A percentile compares a stretch with the other conserved stretches of the same genome.
phyloP scores from a whole-genome alignment of 2,329 filamentous ascomycete species.

The Arthrinium phaeospermum region DNA sequence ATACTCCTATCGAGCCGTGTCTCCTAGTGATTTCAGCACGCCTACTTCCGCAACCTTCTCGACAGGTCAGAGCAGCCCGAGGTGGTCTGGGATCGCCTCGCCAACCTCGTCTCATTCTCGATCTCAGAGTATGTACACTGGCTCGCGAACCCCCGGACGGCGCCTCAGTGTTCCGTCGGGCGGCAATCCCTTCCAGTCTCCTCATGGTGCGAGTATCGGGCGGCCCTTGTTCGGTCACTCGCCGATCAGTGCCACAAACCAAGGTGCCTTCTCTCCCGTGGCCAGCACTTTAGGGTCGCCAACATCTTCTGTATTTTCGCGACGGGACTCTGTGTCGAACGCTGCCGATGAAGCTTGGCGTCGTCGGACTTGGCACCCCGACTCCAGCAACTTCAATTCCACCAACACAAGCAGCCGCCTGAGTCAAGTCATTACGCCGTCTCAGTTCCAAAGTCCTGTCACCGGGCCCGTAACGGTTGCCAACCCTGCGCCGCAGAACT shows the following conservation, averaged over 20 bases:
- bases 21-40: slow-evolving; percentile 78
- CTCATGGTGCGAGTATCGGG: slow-evolving; percentile 60
- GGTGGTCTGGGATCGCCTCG: slow-evolving; percentile 75
- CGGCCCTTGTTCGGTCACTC: slow-evolving; percentile 58
- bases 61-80: slow-evolving; percentile 76
- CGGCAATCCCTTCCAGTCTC: slow-evolving; percentile 74
- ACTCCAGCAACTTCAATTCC: slow-evolving; percentile 67
- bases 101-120: slow-evolving; percentile 73
- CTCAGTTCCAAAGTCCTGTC: slow-evolving; percentile 58
- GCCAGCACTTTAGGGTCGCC: slow-evolving; percentile 69
- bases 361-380: slow-evolving; percentile 89
- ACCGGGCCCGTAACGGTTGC: slow-evolving; percentile 56
- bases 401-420: slow-evolving; percentile 72
- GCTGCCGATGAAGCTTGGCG: slow-evolving; percentile 77
- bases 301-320: slow-evolving; percentile 66
- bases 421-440: slow-evolving; percentile 76
- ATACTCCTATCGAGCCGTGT: slow-evolving; percentile 70
- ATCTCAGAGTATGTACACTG: slow-evolving; percentile 73
- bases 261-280: slow-evolving; percentile 60
- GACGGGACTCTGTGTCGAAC: slow-evolving; percentile 68
- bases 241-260: slow-evolving; percentile 60
- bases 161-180: slow-evolving; percentile 83
- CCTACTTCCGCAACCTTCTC: slow-evolving; percentile 86
- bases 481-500: slow-evolving; percentile 56
- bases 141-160: slow-evolving; percentile 70